A percentile compares a stretch with the other conserved stretches of the same genome.
phyloP scores from a whole-genome alignment of 1,284 basidiomycete genomes.

The Neonothopanus nambi region DNA sequence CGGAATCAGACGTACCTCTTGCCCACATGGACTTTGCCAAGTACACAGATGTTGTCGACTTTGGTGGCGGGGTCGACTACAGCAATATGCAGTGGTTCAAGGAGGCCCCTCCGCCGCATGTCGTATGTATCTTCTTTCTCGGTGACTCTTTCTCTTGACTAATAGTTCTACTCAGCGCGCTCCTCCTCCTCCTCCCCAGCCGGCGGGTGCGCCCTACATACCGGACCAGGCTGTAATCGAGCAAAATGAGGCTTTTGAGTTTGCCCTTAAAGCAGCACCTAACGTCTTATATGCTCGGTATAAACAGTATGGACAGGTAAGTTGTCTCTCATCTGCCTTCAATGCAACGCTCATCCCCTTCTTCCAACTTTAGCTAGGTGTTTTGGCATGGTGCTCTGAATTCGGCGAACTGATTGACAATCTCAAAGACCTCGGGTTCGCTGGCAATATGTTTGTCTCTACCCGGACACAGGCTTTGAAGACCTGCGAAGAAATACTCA shows the following conservation, averaged over 20 bases:
- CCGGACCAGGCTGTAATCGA: constrained; percentile 67
- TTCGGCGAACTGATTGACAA: constrained; percentile 80
- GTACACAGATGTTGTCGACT: constrained; percentile 63
- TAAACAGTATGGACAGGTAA: constrained; percentile 82
- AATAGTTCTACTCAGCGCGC: constrained; percentile 19
- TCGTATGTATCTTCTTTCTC: constrained; percentile 22
- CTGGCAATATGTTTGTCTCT: constrained; percentile 81
- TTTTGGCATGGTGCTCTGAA: constrained; percentile 84
- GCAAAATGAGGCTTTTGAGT: constrained; percentile 72
- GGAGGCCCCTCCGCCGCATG: constrained; percentile 47
- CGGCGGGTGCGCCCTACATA: constrained; percentile 51
- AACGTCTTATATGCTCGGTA: constrained; percentile 75
- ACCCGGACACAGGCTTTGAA: constrained; percentile 72
- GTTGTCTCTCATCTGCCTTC: constrained; percentile 22
- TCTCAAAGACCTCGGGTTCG: constrained; percentile 71
- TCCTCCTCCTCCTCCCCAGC: constrained; percentile 38
- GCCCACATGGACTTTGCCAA: constrained; percentile 50
- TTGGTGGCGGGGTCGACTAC: constrained; percentile 66
- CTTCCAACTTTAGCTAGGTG: constrained; percentile 61
- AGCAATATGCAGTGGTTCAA: constrained; percentile 63
- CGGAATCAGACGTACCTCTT: constrained; percentile 11
- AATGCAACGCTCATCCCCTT: constrained; percentile 8
- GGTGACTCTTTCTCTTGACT: neutral
- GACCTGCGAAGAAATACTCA: constrained; percentile 73
- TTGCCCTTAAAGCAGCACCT: constrained; percentile 70